Percentiles rank a stretch among this genome's conserved stretches.
Conservation (phyloP, 768 basidiomycete genomes). For the Boletus vinaceobasis region DNA sequence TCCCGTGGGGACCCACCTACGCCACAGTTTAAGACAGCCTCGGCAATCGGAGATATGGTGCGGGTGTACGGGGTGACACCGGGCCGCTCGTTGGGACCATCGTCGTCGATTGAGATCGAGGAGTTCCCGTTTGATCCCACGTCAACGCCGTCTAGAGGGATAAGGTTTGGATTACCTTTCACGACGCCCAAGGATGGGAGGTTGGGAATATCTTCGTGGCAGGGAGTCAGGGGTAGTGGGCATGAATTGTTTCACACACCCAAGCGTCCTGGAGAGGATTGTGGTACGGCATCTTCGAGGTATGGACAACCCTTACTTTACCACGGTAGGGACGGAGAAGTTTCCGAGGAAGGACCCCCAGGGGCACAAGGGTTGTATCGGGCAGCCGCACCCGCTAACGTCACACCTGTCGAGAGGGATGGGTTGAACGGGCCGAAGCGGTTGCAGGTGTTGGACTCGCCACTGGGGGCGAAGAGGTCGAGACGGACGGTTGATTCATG, state of each 20-base stretch:
- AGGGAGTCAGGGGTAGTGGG: constrained; percentile 31
- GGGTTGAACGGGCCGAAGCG: constrained; percentile 15
- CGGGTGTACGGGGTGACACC: constrained; percentile 41
- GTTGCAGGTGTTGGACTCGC: constrained; percentile 28
- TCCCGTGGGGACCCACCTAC: constrained; percentile 54
- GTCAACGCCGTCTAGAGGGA: constrained; percentile 77
- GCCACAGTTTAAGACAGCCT: constrained; percentile 39
- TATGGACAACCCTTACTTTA: constrained; percentile 4
- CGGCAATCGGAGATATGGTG: constrained; percentile 33
- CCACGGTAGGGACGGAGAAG: constrained; percentile 20
- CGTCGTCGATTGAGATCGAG: constrained; percentile 32
- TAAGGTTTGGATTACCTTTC: constrained; percentile 56
- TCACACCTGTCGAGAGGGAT: constrained; percentile 52
- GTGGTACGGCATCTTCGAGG: constrained; percentile 8
- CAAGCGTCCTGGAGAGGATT: constrained; percentile 32
- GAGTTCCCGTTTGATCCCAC: constrained; percentile 72
- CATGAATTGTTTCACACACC: constrained; percentile 54
- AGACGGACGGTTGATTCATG: constrained; percentile 18
- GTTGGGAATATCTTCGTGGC: constrained; percentile 33
- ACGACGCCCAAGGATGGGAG: constrained; percentile 58
- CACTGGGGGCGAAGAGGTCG: constrained; percentile 26
- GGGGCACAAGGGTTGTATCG: constrained; percentile 16
- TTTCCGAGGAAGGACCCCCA: constrained; percentile 16
- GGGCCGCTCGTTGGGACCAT: constrained; percentile 33
- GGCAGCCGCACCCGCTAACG: constrained; percentile 34